Evolutionary conservation across 202 grass and related monocot genomes (phyloP).

Genomic region (Dendrocalamus latiflorus): DNA sequence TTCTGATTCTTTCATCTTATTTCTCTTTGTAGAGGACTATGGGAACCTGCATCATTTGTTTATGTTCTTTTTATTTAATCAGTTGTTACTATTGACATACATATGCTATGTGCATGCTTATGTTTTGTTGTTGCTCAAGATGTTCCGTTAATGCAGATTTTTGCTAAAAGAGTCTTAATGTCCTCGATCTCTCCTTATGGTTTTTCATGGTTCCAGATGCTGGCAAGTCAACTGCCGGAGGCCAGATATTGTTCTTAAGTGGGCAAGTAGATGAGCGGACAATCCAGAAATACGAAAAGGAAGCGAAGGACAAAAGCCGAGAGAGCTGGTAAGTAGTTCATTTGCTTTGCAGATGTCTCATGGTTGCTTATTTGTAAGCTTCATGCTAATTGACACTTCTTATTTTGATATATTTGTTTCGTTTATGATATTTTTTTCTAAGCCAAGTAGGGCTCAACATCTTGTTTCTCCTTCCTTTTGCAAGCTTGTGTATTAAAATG

Average conservation of each 20-base stretch:
- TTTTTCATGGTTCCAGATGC: slow-evolving; percentile 39
- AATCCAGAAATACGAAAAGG: slow-evolving; percentile 78
- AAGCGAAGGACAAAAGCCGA: slow-evolving; percentile 75
- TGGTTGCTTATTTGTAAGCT: background rate
- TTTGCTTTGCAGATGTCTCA: background rate
- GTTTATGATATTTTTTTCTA: background rate
- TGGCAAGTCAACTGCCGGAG: slow-evolving; percentile 66
- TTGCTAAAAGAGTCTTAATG: background rate
- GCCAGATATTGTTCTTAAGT: slow-evolving; percentile 70
- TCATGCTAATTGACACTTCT: background rate
- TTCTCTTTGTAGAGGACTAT: background rate
- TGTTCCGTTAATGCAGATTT: background rate
- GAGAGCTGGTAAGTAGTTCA: slow-evolving; percentile 59
- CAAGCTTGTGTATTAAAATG: too few relatives aligned
- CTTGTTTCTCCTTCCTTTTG: too few relatives aligned
- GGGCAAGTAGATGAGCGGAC: slow-evolving; percentile 73
- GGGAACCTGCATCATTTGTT: background rate
- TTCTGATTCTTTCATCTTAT: background rate
- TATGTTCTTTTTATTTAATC: background rate
- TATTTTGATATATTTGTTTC: background rate
- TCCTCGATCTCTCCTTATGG: slow-evolving; percentile 2
- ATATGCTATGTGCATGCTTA: background rate
- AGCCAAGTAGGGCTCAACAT: too few relatives aligned
- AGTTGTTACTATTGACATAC: background rate
- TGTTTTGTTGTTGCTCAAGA: background rate